A percentile compares a stretch with the other conserved stretches of the same genome.
phyloP scores from a whole-genome alignment of 805 yeast genomes.

The Cyberlindnera meyerae region DNA sequence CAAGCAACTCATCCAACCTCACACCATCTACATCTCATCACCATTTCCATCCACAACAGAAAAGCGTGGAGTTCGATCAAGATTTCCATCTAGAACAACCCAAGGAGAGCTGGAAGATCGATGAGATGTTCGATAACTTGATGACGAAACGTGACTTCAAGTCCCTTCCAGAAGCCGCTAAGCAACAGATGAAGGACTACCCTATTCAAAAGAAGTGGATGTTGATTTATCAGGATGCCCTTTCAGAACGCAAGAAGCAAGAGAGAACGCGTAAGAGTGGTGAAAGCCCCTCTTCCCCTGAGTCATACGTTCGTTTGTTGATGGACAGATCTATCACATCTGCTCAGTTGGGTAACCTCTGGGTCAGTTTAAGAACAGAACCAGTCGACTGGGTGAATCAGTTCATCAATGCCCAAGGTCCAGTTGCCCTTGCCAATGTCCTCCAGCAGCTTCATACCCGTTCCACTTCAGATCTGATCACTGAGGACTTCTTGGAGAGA shows the following conservation, averaged over 20 bases:
- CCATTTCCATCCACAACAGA: no score
- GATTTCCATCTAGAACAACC: constrained; percentile 56
- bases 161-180: constrained; percentile 64
- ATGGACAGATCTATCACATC: constrained; percentile 64
- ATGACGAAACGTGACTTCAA: constrained; percentile 81
- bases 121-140: constrained; percentile 68
- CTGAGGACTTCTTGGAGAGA: constrained; percentile 49
- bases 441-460: constrained; percentile 46
- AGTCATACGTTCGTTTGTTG: constrained; percentile 68
- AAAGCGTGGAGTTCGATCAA: constrained; percentile 2
- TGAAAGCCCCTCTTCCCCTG: constrained; percentile 44
- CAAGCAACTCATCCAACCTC: constrained; percentile 17
- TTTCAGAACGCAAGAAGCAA: constrained; percentile 64
- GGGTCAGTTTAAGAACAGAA: constrained; percentile 91
- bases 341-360: constrained; percentile 72
- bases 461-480: constrained; percentile 25
- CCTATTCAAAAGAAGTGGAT: constrained; percentile 84
- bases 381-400: constrained; percentile 75
- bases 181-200: constrained; percentile 69
- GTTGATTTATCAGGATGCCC: constrained; percentile 80
- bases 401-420: constrained; percentile 80
- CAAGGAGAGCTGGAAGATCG: constrained; percentile 57
- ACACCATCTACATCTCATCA: constrained; percentile 24
- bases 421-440: constrained; percentile 64
- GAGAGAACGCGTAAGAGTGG: constrained; percentile 31